Evolutionary conservation across 306 rosid genomes (phyloP).

Genomic region (Cicer arietinum): DNA sequence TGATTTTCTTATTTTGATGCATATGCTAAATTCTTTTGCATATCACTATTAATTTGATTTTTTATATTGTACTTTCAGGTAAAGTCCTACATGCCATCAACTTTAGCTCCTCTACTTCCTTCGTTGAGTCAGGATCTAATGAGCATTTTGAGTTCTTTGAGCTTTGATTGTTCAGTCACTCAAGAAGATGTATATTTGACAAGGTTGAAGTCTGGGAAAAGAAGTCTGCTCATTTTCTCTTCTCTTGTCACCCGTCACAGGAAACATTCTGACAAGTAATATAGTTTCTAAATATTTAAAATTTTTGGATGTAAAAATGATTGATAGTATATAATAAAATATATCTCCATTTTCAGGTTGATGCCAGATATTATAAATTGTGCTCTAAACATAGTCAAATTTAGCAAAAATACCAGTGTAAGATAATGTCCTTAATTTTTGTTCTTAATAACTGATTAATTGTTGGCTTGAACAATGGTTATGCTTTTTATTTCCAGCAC

Average conservation of each 20-base stretch:
- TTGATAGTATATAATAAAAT: slow-evolving; percentile 35
- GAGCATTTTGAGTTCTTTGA: slow-evolving; percentile 68
- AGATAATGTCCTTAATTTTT: slow-evolving; percentile 44
- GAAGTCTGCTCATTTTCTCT: slow-evolving; percentile 77
- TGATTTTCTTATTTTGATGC: not conserved
- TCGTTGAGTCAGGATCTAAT: slow-evolving; percentile 68
- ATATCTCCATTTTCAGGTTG: slow-evolving; percentile 66
- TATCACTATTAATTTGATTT: not conserved
- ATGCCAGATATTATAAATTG: slow-evolving; percentile 78
- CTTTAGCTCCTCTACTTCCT: slow-evolving; percentile 70
- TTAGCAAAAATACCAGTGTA: slow-evolving; percentile 66
- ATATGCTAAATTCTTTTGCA: not conserved
- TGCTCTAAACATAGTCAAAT: slow-evolving; percentile 67
- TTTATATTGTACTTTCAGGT: slow-evolving; percentile 55
- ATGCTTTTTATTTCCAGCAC: slow-evolving; percentile 39
- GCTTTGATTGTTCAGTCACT: slow-evolving; percentile 49
- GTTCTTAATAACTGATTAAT: slow-evolving; percentile 24
- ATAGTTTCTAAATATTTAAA: slow-evolving; percentile 22
- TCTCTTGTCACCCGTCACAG: slow-evolving; percentile 81
- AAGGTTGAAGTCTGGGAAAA: slow-evolving; percentile 79
- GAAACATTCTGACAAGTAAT: slow-evolving; percentile 85
- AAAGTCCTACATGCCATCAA: slow-evolving; percentile 83
- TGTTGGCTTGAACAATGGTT: slow-evolving; percentile 30
- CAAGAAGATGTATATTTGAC: slow-evolving; percentile 58
- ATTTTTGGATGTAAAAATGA: slow-evolving; percentile 29